These are phyloP conservation scores for Russula brevipes DNA, from an alignment of 768 basidiomycete species.

Conservation along the genomic window DNA sequence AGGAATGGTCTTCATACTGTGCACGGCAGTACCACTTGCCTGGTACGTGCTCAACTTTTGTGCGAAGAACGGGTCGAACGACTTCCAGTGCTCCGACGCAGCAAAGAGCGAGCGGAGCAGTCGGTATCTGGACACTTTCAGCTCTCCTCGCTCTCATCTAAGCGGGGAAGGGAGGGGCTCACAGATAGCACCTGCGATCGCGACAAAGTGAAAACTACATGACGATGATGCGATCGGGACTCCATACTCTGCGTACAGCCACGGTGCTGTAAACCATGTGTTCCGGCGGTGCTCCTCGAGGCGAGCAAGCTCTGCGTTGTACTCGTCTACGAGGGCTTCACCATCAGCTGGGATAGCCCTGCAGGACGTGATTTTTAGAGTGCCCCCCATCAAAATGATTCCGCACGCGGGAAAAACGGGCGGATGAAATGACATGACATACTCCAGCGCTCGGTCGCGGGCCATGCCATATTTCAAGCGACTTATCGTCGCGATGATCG, in stretches of 20 bases:
- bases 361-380: slow-evolving; percentile 7
- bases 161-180: not conserved
- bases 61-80: slow-evolving; percentile 75
- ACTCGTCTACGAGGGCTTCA: slow-evolving; percentile 60
- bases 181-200: slow-evolving; percentile 67
- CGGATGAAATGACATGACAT: slow-evolving; percentile 27
- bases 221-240: slow-evolving; percentile 14
- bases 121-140: slow-evolving; percentile 60
- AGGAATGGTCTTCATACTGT: slow-evolving; percentile 47
- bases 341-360: slow-evolving; percentile 76
- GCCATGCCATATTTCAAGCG: slow-evolving; percentile 88
- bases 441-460: slow-evolving; percentile 66
- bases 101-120: slow-evolving; percentile 70
- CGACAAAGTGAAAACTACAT: not conserved
- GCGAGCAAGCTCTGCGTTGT: slow-evolving; percentile 65
- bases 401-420: not conserved
- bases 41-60: slow-evolving; percentile 82
- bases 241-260: slow-evolving; percentile 92
- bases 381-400: not conserved
- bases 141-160: not conserved
- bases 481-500: slow-evolving; percentile 66
- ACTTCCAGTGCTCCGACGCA: slow-evolving; percentile 60
- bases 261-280: slow-evolving; percentile 90
- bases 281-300: slow-evolving; percentile 45
- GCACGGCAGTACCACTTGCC: slow-evolving; percentile 69